Conservation (phyloP, 2,329 filamentous ascomycete species). For the Colletotrichum plurivorum region DNA sequence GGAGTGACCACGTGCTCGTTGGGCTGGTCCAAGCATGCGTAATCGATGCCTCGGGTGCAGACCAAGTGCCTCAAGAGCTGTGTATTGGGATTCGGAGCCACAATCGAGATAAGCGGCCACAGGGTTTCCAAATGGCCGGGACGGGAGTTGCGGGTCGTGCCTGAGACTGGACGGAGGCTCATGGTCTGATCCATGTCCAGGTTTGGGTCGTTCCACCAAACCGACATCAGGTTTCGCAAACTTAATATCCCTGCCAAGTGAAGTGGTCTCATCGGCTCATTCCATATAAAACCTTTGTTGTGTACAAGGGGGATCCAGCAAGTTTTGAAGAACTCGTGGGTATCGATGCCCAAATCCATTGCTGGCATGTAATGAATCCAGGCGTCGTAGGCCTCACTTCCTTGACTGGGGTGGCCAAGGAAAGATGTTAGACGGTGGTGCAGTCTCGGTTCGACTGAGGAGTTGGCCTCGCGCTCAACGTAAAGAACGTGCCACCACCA, state of each 20-base stretch:
- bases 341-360: too few species aligned
- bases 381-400: neutral
- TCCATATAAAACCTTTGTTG: neutral
- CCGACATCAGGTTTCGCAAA: neutral
- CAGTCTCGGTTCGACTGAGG: neutral
- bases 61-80: neutral
- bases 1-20: too few species aligned
- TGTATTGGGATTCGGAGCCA: neutral
- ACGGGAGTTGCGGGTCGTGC: too few species aligned
- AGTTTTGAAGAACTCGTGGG: too few species aligned
- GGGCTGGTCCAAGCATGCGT: neutral
- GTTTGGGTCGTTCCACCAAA: neutral
- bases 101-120: neutral
- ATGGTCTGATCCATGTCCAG: neutral
- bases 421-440: neutral
- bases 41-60: neutral
- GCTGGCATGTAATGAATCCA: neutral
- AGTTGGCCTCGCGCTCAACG: neutral
- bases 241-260: neutral
- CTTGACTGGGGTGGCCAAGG: neutral
- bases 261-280: neutral
- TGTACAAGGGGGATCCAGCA: too few species aligned
- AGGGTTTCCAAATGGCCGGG: too few species aligned
- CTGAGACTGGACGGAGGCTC: too few species aligned
- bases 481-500: neutral